A percentile compares a stretch with the other conserved stretches of the same genome.
phyloP scores from a whole-genome alignment of 257 asterid genomes.

The Capsicum pubescens region DNA sequence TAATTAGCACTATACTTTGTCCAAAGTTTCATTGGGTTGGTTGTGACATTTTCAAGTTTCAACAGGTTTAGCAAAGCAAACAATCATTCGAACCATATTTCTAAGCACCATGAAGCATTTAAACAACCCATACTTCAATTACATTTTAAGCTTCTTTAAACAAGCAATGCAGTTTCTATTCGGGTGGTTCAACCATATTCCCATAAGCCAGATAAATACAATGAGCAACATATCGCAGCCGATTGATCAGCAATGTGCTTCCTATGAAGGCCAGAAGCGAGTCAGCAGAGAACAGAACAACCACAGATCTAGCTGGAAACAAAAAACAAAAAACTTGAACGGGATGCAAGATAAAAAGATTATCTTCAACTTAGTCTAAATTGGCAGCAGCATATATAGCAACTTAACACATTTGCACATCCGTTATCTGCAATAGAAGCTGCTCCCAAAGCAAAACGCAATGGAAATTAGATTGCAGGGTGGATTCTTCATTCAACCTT shows the following conservation, averaged over 20 bases:
- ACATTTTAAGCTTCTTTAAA: conserved; percentile 10
- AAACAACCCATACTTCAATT: not conserved
- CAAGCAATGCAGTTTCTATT: conserved; percentile 3
- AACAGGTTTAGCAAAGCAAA: not conserved
- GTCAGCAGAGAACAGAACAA: not conserved
- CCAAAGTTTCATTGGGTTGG: not conserved
- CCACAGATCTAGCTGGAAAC: not conserved
- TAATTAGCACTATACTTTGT: not conserved
- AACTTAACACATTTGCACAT: conserved; percentile 21
- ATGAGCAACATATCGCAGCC: not conserved
- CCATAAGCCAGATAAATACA: conserved; percentile 11
- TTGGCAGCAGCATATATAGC: not conserved
- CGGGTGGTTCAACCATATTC: not conserved
- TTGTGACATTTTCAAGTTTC: not conserved
- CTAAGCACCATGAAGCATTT: conserved; percentile 1
- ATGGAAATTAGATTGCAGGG: conserved; percentile 21
- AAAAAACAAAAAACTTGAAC: not conserved
- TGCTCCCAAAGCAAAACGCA: not conserved
- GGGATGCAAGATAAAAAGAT: not conserved
- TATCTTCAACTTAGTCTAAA: not conserved
- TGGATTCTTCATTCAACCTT: not conserved
- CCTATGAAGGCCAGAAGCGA: not conserved
- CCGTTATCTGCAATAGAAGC: not conserved
- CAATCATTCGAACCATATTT: not conserved
- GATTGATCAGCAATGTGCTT: not conserved